Base-by-base conservation (phyloP, 257 asterid species). In the Jasminum sambac region DNA sequence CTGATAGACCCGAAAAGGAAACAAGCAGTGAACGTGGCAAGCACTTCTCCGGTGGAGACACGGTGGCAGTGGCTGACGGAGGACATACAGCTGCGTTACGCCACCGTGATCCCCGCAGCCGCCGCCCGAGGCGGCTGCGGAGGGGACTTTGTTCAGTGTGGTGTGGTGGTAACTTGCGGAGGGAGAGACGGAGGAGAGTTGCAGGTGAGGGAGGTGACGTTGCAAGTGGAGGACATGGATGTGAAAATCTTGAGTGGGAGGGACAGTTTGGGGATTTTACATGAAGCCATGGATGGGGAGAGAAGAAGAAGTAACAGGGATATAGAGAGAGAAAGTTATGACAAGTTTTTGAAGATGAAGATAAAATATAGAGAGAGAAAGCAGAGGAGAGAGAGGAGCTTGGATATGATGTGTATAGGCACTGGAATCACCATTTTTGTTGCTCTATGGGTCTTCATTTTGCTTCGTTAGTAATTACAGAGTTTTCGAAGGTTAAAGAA, bases 211-310 rank as follows among this genome's bases (percentile, higher is more conserved):
- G 96, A 89, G 57, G 87, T 82, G 69, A 83, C 84, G 77, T 69
- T 88, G 96, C 84, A 71, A 68, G 71, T 88, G 79, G 91, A 87
- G 82, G 95, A 80, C 10, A 66, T 82, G 78, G 91, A 87, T 17
- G 97, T 90, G 5, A 85, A 74, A 69, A 64, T 71, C 0, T 40
- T 84, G 66, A 66, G 9, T 14, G 97, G 92, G 72, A 75, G 68
- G 83, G 92, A 87, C 23, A 71, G 85, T 76, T 25, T 85, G 80
- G 83, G 55, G 42, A 72, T 80, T 46, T 58, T 88, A 24, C 72
- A 38, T 30, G 79, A 67, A 2, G 88, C 80, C n/a, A 83, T 91
- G 88, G 88, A 82, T 16, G 89, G 78, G 17, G 63, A 68, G 57
- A 82, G 92, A 42, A 43, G 55, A 61, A 87, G 69, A 38, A 77